A percentile compares a stretch with the other conserved stretches of the same genome.
Evolutionary conservation across 2,329 filamentous ascomycete species (phyloP).

Genomic region (Colletotrichum australisinense): DNA sequence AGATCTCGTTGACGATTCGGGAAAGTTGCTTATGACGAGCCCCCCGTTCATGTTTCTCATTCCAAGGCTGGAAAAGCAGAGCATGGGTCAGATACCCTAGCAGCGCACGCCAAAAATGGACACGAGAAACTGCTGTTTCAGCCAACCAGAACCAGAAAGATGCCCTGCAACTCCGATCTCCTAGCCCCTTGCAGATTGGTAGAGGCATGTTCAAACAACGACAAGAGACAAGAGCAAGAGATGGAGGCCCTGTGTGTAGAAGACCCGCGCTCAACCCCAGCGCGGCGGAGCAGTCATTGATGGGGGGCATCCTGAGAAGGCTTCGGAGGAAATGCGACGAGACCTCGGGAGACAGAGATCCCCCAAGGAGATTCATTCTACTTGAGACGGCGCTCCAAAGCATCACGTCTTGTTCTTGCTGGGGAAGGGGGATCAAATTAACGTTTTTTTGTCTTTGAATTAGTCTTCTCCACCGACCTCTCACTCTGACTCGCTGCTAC

Average conservation of each 20-base stretch:
- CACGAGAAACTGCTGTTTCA: constrained; percentile 38
- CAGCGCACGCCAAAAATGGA: constrained; percentile 36
- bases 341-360: constrained; percentile 17
- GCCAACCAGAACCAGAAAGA: constrained; percentile 33
- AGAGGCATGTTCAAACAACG: constrained; percentile 10
- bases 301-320: neutral
- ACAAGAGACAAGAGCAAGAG: constrained; percentile 3
- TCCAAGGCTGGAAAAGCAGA: constrained; percentile 18
- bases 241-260: constrained; percentile 22
- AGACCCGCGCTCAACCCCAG: constrained; percentile 13
- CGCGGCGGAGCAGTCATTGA: neutral
- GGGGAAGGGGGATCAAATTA: constrained; percentile 9
- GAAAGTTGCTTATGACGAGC: constrained; percentile 26
- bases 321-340: constrained; percentile 25
- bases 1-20: constrained; percentile 22
- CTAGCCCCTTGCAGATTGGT: constrained; percentile 31
- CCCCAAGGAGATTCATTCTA: constrained; percentile 25
- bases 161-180: constrained; percentile 34
- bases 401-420: constrained; percentile 15
- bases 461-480: constrained; percentile 19
- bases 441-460: constrained; percentile 28
- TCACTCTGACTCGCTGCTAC: constrained; percentile 21
- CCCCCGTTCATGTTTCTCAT: constrained; percentile 10
- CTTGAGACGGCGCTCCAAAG: constrained; percentile 21
- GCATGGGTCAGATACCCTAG: constrained; percentile 28